Evolutionary conservation across 2,329 filamentous ascomycete genomes (phyloP).

Genomic region (Ramularia endophylla): DNA sequence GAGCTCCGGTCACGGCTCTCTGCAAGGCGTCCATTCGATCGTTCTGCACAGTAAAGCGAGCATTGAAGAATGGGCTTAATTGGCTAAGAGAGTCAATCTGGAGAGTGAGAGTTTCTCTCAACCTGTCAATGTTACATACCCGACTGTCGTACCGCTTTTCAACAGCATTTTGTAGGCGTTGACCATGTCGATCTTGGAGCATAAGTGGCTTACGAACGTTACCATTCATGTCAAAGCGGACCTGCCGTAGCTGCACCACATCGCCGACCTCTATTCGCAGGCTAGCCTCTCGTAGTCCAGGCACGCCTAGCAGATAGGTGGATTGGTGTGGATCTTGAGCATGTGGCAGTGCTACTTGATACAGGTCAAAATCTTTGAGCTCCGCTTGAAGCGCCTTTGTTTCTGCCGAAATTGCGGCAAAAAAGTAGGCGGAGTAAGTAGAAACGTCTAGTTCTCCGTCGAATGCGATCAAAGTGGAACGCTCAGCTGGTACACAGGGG

Average conservation of each 20-base stretch:
- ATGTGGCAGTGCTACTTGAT: slow-evolving; percentile 9
- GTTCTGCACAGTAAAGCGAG: slow-evolving; percentile 16
- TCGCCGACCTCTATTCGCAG: slow-evolving; percentile 22
- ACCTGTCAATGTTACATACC: slow-evolving; percentile 21
- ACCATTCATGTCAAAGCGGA: slow-evolving; percentile 14
- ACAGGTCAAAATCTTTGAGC: slow-evolving; percentile 19
- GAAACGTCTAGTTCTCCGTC: not conserved
- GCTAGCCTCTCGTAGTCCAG: slow-evolving; percentile 20
- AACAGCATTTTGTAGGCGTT: slow-evolving; percentile 1
- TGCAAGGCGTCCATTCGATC: slow-evolving; percentile 12
- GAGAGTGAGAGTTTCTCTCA: slow-evolving; percentile 15
- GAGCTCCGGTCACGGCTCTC: slow-evolving; percentile 7
- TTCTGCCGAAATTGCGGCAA: slow-evolving; percentile 13
- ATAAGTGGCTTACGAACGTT: too few species aligned
- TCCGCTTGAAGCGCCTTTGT: slow-evolving; percentile 12
- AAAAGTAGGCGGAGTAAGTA: slow-evolving; percentile 10
- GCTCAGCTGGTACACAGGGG: not conserved
- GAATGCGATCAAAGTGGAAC: not conserved
- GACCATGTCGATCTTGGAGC: not conserved
- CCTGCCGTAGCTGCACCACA: slow-evolving; percentile 19
- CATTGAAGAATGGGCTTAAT: slow-evolving; percentile 18
- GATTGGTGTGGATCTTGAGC: slow-evolving; percentile 8
- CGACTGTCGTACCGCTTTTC: slow-evolving; percentile 17
- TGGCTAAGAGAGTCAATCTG: slow-evolving; percentile 14
- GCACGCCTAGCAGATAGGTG: slow-evolving; percentile 15